A percentile compares a stretch with the other conserved stretches of the same genome.
phyloP scores from a whole-genome alignment of 106 monocot species.

The Apostasia ramifera region DNA sequence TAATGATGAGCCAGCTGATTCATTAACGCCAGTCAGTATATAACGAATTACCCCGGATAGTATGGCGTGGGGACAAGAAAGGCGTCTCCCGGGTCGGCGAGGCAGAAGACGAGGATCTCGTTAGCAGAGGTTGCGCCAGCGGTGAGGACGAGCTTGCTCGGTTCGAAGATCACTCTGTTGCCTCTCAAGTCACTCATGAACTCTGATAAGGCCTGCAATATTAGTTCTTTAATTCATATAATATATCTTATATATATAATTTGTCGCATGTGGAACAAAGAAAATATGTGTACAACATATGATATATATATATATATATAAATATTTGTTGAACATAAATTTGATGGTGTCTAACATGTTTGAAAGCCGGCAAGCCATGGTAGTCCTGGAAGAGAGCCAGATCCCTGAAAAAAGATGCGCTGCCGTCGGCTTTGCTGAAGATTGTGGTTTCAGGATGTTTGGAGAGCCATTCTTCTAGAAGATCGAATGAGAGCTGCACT shows the following conservation, averaged over 20 bases:
- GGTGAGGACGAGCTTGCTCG: slow-evolving; percentile 59
- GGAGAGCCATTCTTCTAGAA: slow-evolving; percentile 68
- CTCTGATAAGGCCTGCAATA: slow-evolving; percentile 44
- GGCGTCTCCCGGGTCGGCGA: slow-evolving; percentile 64
- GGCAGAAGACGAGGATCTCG: slow-evolving; percentile 76
- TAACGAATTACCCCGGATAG: slow-evolving; percentile 50
- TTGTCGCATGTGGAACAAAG: too few relatives aligned
- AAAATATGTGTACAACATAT: too few relatives aligned
- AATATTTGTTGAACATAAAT: background rate
- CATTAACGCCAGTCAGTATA: background rate
- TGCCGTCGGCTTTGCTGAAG: slow-evolving; percentile 23
- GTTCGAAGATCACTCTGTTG: slow-evolving; percentile 47
- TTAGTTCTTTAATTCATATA: background rate
- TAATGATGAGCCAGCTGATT: background rate
- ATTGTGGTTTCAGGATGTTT: slow-evolving; percentile 40
- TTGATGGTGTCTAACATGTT: slow-evolving; percentile 24
- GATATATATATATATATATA: too few relatives aligned
- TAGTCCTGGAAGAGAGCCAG: slow-evolving; percentile 95
- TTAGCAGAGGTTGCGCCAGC: slow-evolving; percentile 83
- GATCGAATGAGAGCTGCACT: slow-evolving; percentile 82
- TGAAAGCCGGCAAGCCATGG: slow-evolving; percentile 77
- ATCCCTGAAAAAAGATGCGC: slow-evolving; percentile 46
- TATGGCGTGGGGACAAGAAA: slow-evolving; percentile 86
- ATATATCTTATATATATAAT: background rate
- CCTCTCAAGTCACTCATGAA: slow-evolving; percentile 61